Evolutionary conservation across 139 green algal species (phyloP).

Genomic region (Edaphochlamys debaryana): DNA sequence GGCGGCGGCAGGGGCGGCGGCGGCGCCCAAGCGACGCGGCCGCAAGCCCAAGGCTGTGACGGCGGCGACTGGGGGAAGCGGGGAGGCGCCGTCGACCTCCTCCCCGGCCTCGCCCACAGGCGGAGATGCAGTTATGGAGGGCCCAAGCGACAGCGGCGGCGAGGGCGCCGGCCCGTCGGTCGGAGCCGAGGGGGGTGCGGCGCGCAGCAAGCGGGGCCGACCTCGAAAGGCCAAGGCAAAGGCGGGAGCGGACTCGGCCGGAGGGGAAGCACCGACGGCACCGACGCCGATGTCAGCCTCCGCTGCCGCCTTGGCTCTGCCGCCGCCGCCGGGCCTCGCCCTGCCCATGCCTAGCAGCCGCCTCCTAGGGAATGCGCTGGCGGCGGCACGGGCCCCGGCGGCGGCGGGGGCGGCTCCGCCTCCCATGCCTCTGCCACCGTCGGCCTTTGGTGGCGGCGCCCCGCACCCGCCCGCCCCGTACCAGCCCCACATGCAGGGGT

Average conservation of each 20-base stretch:
- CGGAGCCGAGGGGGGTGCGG: background rate
- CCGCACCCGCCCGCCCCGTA: too few relatives aligned
- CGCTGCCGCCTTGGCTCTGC: background rate
- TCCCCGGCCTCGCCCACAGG: background rate
- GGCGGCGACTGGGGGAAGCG: background rate
- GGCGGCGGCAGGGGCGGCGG: background rate
- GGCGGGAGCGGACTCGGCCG: background rate
- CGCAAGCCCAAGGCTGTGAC: background rate
- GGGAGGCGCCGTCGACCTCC: too few relatives aligned
- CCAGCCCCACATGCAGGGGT: too few relatives aligned
- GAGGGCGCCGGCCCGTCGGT: background rate
- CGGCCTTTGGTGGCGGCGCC: too few relatives aligned
- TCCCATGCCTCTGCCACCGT: too few relatives aligned
- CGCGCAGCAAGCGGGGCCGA: background rate
- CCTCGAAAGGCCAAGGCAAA: background rate
- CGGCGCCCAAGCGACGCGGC: background rate
- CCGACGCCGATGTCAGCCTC: background rate
- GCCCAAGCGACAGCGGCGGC: background rate
- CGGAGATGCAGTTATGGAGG: background rate
- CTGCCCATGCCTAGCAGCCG: constrained; percentile 30
- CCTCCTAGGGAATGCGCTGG: background rate
- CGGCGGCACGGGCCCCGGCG: background rate
- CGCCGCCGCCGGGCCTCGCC: background rate
- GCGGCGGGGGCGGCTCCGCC: too few relatives aligned
- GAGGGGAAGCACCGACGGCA: background rate